Evolutionary conservation across 257 asterid genomes (phyloP), one percentile per base, ranked within the genome.

Genomic region (Penstemon davidsonii): DNA sequence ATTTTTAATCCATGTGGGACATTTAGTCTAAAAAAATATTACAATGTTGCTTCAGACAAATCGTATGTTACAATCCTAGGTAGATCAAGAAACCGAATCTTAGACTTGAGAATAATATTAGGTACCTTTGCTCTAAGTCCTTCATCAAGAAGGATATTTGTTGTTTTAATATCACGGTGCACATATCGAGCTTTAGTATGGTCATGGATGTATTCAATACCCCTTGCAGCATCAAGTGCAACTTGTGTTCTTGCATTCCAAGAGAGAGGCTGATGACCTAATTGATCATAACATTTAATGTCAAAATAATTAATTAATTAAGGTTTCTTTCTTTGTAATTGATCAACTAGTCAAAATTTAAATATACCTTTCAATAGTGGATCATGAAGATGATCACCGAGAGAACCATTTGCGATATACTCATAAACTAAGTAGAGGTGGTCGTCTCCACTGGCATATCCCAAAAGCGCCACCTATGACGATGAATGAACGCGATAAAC

Each of bases 201-300:
- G 67, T 91, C 97, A 41, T 91, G 97, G 64, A 91, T 91, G 80
- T 91, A 91, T 25, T 91, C 97, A 18, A 91, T 85, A 3, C 96
- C 97, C 72, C 84, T 83, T 40, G 96, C 95, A 64, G 92, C 81
- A 78, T 91, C 93, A 46, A 85, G 67, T 47, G 95, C 93, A 68
- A 91, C 62, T 68, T 91, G 96, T 52, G 86, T 78, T 79, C 97
- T 86, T 70, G 95, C 89, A 49, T 78, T 84, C 97, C 97, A 91
- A 6, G 89, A 83, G 11, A 88, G 83, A 54, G 96, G 92, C 83
- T 85, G 86, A 55, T 78, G 88, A 55, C 97, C 97, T 91, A 77
- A 25, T 81, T 15, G n/a, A n/a, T 73, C 68, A 77, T 10, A 4
- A 69, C n/a, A 36, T 53, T 44, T 47, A 18, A n/a, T 37, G 53